These are phyloP conservation scores for Fusarium burgessii DNA, from an alignment of 2,329 filamentous ascomycete genomes.

Conservation along the genomic window DNA sequence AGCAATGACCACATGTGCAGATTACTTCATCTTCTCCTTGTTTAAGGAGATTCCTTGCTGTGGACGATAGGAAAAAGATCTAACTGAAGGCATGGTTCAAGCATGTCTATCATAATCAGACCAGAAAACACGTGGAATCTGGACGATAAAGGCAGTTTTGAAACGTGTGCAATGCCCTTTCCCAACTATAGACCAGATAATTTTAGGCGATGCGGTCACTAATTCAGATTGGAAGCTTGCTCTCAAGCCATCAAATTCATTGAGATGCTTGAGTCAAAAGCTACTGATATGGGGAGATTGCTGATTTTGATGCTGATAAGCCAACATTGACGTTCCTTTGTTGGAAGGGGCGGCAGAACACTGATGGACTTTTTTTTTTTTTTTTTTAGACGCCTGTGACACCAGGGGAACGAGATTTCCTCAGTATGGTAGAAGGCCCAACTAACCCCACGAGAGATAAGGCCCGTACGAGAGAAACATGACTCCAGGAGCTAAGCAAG, in stretches of 20 bases:
- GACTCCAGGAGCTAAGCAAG: slow-evolving; percentile 24
- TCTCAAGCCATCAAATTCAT: slow-evolving; percentile 10
- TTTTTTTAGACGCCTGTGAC: slow-evolving; percentile 19
- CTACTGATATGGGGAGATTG: slow-evolving; percentile 11
- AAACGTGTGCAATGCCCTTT: slow-evolving; percentile 2
- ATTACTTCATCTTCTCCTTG: slow-evolving; percentile 42
- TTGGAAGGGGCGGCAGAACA: slow-evolving; percentile 17
- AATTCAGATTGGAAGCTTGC: not conserved
- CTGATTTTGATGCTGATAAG: not conserved
- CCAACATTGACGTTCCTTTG: slow-evolving; percentile 4
- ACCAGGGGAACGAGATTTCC: slow-evolving; percentile 6
- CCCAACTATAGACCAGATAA: slow-evolving; percentile 9
- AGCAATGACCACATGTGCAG: slow-evolving; percentile 37
- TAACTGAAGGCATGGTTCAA: slow-evolving; percentile 33
- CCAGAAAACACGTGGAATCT: slow-evolving; percentile 26
- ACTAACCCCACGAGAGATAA: slow-evolving; percentile 40
- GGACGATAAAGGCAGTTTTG: slow-evolving; percentile 24
- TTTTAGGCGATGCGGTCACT: not conserved
- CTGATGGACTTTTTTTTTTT: slow-evolving; percentile 19
- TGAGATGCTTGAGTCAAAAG: slow-evolving; percentile 6
- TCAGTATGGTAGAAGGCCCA: slow-evolving; percentile 4
- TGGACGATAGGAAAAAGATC: slow-evolving; percentile 35
- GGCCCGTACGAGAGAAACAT: slow-evolving; percentile 40
- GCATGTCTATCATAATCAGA: slow-evolving; percentile 30
- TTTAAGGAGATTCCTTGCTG: slow-evolving; percentile 22